phyloP scores from a whole-genome alignment of 2,329 filamentous ascomycete genomes.

The Corinectria fuckeliana region DNA sequence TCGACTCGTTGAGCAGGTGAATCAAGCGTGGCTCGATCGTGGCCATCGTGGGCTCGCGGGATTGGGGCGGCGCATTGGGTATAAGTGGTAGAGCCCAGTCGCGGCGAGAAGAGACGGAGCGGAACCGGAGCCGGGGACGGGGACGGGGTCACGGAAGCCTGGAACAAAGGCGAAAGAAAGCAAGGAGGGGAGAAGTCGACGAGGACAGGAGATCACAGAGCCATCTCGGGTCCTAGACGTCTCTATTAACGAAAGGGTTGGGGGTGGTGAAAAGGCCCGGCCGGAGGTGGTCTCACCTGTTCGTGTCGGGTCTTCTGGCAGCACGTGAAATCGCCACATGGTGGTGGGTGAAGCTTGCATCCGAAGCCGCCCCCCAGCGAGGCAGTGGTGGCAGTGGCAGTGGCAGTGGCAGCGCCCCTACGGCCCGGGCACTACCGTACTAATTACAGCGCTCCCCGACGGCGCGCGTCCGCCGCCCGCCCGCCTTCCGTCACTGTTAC shows the following conservation, averaged over 20 bases:
- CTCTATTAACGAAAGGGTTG: constrained; percentile 30
- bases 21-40: constrained; percentile 73
- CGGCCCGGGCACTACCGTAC: too few relatives aligned
- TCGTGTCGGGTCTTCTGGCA: constrained; percentile 32
- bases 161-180: constrained; percentile 12
- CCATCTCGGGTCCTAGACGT: constrained; percentile 27
- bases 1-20: constrained; percentile 66
- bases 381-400: too few relatives aligned
- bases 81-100: constrained; percentile 30
- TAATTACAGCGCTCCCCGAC: neutral
- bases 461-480: neutral
- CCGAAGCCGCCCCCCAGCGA: neutral
- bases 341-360: constrained; percentile 29
- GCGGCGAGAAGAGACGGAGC: constrained; percentile 8
- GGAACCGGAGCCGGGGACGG: constrained; percentile 7
- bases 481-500: neutral
- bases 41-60: constrained; percentile 57
- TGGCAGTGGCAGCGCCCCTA: neutral
- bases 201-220: constrained; percentile 30
- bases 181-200: constrained; percentile 24
- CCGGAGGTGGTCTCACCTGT: constrained; percentile 38
- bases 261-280: constrained; percentile 33
- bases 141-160: too few relatives aligned
- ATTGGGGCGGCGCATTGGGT: constrained; percentile 38
- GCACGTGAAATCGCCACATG: constrained; percentile 42